Percentiles rank a stretch among this genome's conserved stretches.
Conservation (phyloP, 2,329 filamentous ascomycete species). For the Monilinia vaccinii-corymbosi region DNA sequence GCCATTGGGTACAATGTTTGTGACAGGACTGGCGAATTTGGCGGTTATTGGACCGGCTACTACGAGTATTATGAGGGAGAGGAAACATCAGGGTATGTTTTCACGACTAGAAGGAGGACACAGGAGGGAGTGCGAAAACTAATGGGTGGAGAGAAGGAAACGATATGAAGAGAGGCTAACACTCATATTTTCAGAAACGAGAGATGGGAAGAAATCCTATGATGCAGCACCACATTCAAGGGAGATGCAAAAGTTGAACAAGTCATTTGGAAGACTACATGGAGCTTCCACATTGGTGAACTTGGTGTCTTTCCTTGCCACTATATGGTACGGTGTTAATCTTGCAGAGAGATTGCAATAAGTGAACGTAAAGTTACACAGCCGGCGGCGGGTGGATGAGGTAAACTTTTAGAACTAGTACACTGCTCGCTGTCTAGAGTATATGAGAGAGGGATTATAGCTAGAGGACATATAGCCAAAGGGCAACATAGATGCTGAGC, state of each 20-base stretch:
- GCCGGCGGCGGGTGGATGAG: not conserved
- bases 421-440: too few relatives aligned
- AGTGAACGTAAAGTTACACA: not conserved
- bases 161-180: not conserved
- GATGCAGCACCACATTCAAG: slow-evolving; percentile 70
- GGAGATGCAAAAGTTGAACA: slow-evolving; percentile 76
- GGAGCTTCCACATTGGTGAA: slow-evolving; percentile 76
- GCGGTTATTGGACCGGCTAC: slow-evolving; percentile 66
- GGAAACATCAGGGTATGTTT: slow-evolving; percentile 68
- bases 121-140: not conserved
- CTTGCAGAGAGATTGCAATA: slow-evolving; percentile 36
- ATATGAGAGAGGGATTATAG: not conserved
- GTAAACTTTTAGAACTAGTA: not conserved
- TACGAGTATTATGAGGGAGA: slow-evolving; percentile 61
- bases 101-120: not conserved
- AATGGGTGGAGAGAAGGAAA: not conserved
- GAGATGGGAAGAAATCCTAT: slow-evolving; percentile 81
- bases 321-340: slow-evolving; percentile 68
- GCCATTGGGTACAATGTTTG: slow-evolving; percentile 61
- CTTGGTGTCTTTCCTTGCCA: slow-evolving; percentile 57
- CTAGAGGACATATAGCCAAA: not conserved
- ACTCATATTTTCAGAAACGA: slow-evolving; percentile 50
- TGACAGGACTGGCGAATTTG: slow-evolving; percentile 64
- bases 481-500: not conserved
- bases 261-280: slow-evolving; percentile 69